Conservation (phyloP, 345 rosid genomes). For the Carallia brachiata region DNA sequence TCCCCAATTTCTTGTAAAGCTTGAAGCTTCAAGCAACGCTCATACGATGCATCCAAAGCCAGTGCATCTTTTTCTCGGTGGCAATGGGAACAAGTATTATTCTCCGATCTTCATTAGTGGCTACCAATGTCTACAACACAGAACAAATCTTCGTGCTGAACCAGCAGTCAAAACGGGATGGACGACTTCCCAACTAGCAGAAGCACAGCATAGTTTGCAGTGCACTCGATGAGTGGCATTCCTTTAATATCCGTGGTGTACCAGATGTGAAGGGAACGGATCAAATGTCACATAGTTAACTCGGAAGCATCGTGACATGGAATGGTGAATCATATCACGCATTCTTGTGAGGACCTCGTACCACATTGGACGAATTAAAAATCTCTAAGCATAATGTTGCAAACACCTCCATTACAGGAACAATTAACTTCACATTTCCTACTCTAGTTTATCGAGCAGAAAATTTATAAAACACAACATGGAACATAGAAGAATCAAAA, state of each 20-base stretch:
- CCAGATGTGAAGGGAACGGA: too few relatives aligned
- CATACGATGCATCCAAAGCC: too few relatives aligned
- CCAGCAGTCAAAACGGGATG: neutral
- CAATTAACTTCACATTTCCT: conserved; percentile 12
- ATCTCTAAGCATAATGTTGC: conserved; percentile 2
- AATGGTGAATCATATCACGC: neutral
- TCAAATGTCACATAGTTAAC: too few relatives aligned
- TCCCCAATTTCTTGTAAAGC: too few relatives aligned
- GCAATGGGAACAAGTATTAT: too few relatives aligned
- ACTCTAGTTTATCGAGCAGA: neutral
- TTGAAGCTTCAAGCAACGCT: too few relatives aligned
- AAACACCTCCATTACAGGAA: neutral
- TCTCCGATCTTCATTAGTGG: neutral
- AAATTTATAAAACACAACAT: conserved; percentile 14
- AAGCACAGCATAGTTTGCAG: neutral
- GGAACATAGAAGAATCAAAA: conserved; percentile 29
- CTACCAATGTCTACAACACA: neutral
- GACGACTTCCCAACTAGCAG: neutral
- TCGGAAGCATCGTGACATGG: neutral
- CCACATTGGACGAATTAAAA: conserved; percentile 6
- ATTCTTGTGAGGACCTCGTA: neutral
- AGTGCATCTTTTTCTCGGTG: too few relatives aligned
- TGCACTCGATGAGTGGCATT: too few relatives aligned
- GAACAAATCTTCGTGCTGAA: neutral
- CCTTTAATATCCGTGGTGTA: too few relatives aligned